A percentile compares a stretch with the other conserved stretches of the same genome.
Evolutionary conservation across 164 flowering plant genomes (phyloP).

Genomic region (Chloranthus sessilifolius): DNA sequence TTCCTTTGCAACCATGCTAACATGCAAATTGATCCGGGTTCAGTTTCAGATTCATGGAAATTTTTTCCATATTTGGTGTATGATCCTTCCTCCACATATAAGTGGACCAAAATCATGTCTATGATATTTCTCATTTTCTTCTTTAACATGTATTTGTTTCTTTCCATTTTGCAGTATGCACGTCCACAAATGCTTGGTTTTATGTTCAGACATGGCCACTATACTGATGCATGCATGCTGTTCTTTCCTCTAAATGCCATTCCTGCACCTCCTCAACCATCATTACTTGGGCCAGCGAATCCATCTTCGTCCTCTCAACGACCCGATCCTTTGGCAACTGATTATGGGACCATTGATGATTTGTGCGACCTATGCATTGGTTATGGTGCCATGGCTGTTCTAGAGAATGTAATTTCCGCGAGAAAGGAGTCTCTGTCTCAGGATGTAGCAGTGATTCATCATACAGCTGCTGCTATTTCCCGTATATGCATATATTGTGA

Average conservation of each 20-base stretch:
- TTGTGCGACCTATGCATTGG: slow-evolving; percentile 82
- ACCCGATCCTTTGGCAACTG: slow-evolving; percentile 80
- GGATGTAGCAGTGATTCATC: slow-evolving; percentile 52
- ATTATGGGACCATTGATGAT: slow-evolving; percentile 94
- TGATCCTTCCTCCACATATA: no score
- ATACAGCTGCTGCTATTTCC: slow-evolving; percentile 64
- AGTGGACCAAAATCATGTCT: no score
- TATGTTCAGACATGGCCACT: slow-evolving; percentile 94
- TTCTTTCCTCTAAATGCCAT: slow-evolving; percentile 77
- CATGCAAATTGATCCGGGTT: neutral
- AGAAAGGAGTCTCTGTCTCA: slow-evolving; percentile 49
- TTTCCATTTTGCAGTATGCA: slow-evolving; percentile 60
- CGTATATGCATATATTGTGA: slow-evolving; percentile 92
- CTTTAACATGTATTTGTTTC: slow-evolving; percentile 3
- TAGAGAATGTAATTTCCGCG: slow-evolving; percentile 79
- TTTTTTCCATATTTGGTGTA: neutral
- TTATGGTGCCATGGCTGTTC: slow-evolving; percentile 77
- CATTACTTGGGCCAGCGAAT: slow-evolving; percentile 44
- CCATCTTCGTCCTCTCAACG: slow-evolving; percentile 85
- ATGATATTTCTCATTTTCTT: neutral
- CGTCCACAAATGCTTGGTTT: slow-evolving; percentile 76
- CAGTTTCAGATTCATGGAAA: neutral
- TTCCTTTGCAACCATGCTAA: neutral
- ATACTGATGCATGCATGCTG: slow-evolving; percentile 70
- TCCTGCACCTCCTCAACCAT: slow-evolving; percentile 71